Percentiles rank a stretch among this genome's conserved stretches.
Evolutionary conservation across 108 stramenopile genomes (phyloP).

Genomic region (Aureococcus anophagefferens): DNA sequence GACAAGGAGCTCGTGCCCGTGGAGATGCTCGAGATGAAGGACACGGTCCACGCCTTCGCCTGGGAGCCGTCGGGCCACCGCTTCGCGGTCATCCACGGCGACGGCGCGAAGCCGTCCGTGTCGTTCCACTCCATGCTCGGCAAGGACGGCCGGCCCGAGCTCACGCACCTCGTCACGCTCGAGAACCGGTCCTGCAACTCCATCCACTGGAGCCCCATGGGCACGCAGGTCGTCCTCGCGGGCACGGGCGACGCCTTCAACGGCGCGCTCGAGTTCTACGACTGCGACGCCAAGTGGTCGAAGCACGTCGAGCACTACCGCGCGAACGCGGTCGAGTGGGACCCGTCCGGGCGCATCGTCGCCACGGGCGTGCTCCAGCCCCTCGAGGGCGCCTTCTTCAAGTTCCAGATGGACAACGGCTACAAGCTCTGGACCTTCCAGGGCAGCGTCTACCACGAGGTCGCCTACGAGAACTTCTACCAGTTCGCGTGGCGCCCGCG

Average conservation of each 20-base stretch:
- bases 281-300: slow-evolving; percentile 71
- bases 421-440: slow-evolving; percentile 90
- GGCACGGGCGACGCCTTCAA: slow-evolving; percentile 75
- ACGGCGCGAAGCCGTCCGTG: slow-evolving; percentile 78
- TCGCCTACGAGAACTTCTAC: slow-evolving; percentile 83
- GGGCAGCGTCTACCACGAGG: slow-evolving; percentile 71
- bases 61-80: slow-evolving; percentile 86
- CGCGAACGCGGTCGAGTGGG: slow-evolving; percentile 83
- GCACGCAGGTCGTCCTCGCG: slow-evolving; percentile 72
- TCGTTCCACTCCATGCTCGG: slow-evolving; percentile 81
- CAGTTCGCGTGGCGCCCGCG: slow-evolving; percentile 91
- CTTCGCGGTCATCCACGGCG: slow-evolving; percentile 87
- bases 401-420: slow-evolving; percentile 93
- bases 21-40: slow-evolving; percentile 85
- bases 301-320: slow-evolving; percentile 83
- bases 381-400: slow-evolving; percentile 81
- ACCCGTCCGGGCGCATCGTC: slow-evolving; percentile 79
- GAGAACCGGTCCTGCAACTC: slow-evolving; percentile 76
- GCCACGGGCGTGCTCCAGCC: slow-evolving; percentile 82
- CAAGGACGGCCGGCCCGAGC: slow-evolving; percentile 41
- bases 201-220: slow-evolving; percentile 88
- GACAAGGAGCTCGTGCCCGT: slow-evolving; percentile 75
- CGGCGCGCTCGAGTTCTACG: slow-evolving; percentile 83
- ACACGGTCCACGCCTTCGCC: slow-evolving; percentile 79
- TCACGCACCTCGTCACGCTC: slow-evolving; percentile 67